Percentiles rank a stretch among this genome's conserved stretches.
Conservation (phyloP, 352 stramenopile genomes). For the Phytophthora sp. region DNA sequence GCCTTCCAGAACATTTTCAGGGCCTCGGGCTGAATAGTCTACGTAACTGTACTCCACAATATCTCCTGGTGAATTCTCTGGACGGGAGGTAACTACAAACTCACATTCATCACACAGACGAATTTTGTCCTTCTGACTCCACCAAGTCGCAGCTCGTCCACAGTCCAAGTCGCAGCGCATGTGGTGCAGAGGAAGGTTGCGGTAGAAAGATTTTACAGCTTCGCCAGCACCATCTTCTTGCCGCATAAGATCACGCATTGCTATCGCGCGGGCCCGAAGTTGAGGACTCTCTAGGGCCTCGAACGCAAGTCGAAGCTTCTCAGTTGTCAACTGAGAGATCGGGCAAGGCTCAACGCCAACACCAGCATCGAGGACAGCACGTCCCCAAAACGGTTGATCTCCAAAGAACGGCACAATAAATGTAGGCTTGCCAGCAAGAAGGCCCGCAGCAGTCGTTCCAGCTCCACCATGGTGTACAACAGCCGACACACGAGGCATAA, state of each 20-base stretch:
- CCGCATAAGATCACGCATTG: conserved; percentile 67
- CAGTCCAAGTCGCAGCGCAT: conserved; percentile 87
- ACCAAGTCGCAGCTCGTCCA: conserved; percentile 54
- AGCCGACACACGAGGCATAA: conserved; percentile 87
- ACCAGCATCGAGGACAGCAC: conserved; percentile 79
- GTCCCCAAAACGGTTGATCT: conserved; percentile 95
- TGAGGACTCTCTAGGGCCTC: conserved; percentile 56
- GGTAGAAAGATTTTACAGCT: conserved; percentile 89
- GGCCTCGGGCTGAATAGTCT: conserved; percentile 66
- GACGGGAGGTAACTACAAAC: conserved; percentile 50
- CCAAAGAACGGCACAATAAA: conserved; percentile 96
- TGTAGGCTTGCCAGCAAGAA: conserved; percentile 92
- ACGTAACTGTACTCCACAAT: conserved; percentile 71
- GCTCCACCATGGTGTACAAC: conserved; percentile 87
- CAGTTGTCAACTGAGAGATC: conserved; percentile 80
- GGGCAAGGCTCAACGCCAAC: conserved; percentile 89
- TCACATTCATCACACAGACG: conserved; percentile 62
- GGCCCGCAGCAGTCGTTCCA: conserved; percentile 91
- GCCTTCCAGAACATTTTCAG: conserved; percentile 56
- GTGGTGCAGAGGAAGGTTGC: conserved; percentile 78
- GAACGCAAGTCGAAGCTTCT: conserved; percentile 85
- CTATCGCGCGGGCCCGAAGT: conserved; percentile 55
- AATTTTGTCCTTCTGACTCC: conserved; percentile 60
- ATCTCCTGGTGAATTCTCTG: conserved; percentile 50
- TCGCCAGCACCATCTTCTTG: conserved; percentile 86